Base-by-base conservation (phyloP, 1,139 yeast genomes). In the Candida tropicalis region DNA sequence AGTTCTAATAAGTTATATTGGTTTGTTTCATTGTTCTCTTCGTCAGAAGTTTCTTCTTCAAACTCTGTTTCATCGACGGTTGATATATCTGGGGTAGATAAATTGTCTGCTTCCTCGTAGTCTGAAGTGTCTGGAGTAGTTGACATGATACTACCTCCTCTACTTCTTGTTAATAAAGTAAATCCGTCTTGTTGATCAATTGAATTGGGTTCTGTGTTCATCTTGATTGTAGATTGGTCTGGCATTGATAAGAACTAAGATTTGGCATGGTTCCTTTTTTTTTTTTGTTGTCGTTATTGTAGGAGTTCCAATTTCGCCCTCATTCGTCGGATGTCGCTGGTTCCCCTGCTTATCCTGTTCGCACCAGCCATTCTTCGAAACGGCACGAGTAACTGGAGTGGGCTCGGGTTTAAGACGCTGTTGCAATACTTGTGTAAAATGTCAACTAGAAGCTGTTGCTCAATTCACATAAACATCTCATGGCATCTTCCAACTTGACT, bases 71-170 rank as follows among this genome's bases (percentile, higher is more conserved):
- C 31, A 16, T 32, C 36, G 10, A 27, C 22, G 3, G 39, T 36
- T 10, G 43, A 43, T 29, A 28, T 34, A 24, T 35, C 43, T 12
- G 42, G 43, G 20, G 40, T 40, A 22, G 36, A 36, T 13, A 28
- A 25, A 16, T 18, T 28, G 9, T 13, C 25, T 2, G 11, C 31
- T 8, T 25, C 26, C 28, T 35, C 46, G 4, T 29, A 40, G 2
- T 38, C 32, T 3, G 40, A 37, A 26, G 28, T 28, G 10, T 37
- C 35, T 12, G 40, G 35, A 2, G 43, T 38, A 5, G 38, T 34
- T 5, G 44, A 44, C 5, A 44, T 38, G 15, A 44, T 24, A 35
- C 46, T 44, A 3, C 26, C 43, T n/a, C 13, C 29, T 24, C 29
- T 15, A 22, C 18, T 22, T 13, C 35, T 27, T 13, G 36, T 20